Conservation (phyloP, 1,139 yeast genomes). For the Candida mesenterica region DNA sequence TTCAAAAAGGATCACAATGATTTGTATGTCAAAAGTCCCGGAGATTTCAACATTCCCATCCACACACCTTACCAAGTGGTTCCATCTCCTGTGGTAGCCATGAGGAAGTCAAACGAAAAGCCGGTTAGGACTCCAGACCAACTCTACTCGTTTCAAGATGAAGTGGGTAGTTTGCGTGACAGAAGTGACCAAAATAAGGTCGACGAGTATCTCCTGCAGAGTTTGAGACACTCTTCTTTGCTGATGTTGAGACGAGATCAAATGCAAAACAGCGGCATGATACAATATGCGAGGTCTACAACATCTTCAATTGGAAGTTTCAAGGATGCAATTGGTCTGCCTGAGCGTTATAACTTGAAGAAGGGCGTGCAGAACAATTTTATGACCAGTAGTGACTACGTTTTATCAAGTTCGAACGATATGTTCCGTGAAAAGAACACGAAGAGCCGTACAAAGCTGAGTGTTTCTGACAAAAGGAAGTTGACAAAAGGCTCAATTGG, state of each 20-base stretch:
- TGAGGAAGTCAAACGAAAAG: conserved; percentile 15
- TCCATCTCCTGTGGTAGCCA: conserved; percentile 28
- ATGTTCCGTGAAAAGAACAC: conserved; percentile 2
- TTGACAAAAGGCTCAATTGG: not conserved
- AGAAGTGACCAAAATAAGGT: not conserved
- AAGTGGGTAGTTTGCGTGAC: not conserved
- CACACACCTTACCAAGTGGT: conserved; percentile 46
- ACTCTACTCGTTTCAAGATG: not conserved
- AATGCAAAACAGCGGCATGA: conserved; percentile 9
- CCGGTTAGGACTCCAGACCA: not conserved
- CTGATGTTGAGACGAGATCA: conserved; percentile 24
- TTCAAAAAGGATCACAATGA: conserved; percentile 17
- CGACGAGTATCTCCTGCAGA: conserved; percentile 3
- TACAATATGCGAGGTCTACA: conserved; percentile 19
- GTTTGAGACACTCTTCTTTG: conserved; percentile 19
- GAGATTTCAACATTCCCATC: conserved; percentile 35
- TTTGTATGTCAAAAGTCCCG: conserved; percentile 3
- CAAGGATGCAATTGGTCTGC: conserved; percentile 16
- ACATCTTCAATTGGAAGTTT: conserved; percentile 31
- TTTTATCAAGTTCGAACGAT: conserved; percentile 4
- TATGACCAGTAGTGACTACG: conserved; percentile 6
- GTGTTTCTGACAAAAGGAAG: conserved; percentile 2
- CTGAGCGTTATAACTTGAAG: conserved; percentile 8
- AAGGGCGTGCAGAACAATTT: conserved; percentile 5
- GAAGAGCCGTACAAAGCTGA: conserved; percentile 4